A percentile compares a stretch with the other conserved stretches of the same genome.
Evolutionary conservation across 148 eudicot species (phyloP).

Genomic region (Fallopia convolvulus): DNA sequence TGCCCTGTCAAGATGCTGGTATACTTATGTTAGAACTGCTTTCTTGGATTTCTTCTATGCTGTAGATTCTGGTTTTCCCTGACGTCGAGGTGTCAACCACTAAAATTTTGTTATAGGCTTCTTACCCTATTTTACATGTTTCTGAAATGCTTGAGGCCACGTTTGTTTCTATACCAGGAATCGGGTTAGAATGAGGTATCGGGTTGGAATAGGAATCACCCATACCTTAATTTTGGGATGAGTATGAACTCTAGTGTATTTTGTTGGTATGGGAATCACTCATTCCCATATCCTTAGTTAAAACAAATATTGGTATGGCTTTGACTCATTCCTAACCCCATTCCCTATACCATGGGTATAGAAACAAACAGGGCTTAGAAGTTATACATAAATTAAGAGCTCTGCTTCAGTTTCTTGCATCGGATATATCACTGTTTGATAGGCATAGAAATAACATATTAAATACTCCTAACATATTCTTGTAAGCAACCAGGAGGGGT

Average conservation of each 20-base stretch:
- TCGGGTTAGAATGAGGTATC: too few relatives aligned
- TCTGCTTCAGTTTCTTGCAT: neutral
- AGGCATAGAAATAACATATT: neutral
- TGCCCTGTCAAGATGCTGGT: neutral
- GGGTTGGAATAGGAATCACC: too few relatives aligned
- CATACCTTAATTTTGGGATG: too few relatives aligned
- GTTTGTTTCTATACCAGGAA: too few relatives aligned
- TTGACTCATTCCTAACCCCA: too few relatives aligned
- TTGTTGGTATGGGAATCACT: too few relatives aligned
- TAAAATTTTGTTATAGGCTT: neutral
- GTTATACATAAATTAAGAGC: neutral
- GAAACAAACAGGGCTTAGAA: neutral
- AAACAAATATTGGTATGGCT: too few relatives aligned
- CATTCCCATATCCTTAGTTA: too few relatives aligned
- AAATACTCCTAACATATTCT: neutral
- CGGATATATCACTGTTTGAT: neutral
- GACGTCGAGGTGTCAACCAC: neutral
- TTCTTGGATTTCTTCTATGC: neutral
- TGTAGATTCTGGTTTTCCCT: neutral
- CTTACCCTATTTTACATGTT: neutral
- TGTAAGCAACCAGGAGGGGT: neutral
- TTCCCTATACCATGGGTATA: too few relatives aligned
- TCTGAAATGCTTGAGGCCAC: neutral
- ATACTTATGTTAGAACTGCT: neutral
- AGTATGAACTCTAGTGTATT: too few relatives aligned